These are phyloP conservation scores for Aureobasidium sp. DNA, from an alignment of 2,329 filamentous ascomycete genomes.

Conservation along the genomic window DNA sequence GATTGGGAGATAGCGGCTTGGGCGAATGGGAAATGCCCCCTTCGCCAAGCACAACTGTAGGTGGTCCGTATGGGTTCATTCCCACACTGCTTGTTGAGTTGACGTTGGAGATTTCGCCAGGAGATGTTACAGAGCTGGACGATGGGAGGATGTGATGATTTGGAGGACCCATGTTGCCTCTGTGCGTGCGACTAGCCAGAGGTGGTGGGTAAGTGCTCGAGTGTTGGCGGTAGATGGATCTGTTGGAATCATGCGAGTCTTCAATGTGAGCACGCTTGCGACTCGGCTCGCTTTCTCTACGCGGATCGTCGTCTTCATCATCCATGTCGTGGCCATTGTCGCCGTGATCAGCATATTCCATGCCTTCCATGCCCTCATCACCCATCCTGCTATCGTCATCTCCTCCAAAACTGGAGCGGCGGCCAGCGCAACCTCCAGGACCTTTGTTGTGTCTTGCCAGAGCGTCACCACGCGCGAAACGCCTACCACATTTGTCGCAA, in stretches of 20 bases:
- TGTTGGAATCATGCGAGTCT: constrained; percentile 46
- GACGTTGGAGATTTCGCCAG: constrained; percentile 30
- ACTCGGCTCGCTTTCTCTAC: constrained; percentile 64
- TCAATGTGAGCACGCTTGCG: constrained; percentile 66
- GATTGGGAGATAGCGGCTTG: constrained; percentile 69
- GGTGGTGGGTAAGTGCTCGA: constrained; percentile 74
- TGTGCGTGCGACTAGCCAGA: constrained; percentile 38
- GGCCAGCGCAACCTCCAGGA: constrained; percentile 87
- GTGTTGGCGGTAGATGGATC: constrained; percentile 57
- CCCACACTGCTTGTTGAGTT: constrained; percentile 31
- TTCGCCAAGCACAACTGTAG: constrained; percentile 60
- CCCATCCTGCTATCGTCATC: constrained; percentile 58
- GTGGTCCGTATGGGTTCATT: constrained; percentile 23
- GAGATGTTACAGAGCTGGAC: constrained; percentile 27
- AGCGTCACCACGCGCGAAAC: constrained; percentile 92
- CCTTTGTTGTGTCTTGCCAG: constrained; percentile 93
- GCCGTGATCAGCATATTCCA: constrained; percentile 50
- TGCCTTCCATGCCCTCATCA: constrained; percentile 56
- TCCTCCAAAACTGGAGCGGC: constrained; percentile 76
- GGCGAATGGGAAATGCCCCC: constrained; percentile 72
- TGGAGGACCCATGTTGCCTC: constrained; percentile 31
- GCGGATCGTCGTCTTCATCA: constrained; percentile 42
- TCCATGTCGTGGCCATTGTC: constrained; percentile 56
- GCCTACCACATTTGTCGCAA: constrained; percentile 87
- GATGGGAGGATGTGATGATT: constrained; percentile 27